phyloP scores from a whole-genome alignment of 768 basidiomycete species.

The Asterophora lycoperdoides region DNA sequence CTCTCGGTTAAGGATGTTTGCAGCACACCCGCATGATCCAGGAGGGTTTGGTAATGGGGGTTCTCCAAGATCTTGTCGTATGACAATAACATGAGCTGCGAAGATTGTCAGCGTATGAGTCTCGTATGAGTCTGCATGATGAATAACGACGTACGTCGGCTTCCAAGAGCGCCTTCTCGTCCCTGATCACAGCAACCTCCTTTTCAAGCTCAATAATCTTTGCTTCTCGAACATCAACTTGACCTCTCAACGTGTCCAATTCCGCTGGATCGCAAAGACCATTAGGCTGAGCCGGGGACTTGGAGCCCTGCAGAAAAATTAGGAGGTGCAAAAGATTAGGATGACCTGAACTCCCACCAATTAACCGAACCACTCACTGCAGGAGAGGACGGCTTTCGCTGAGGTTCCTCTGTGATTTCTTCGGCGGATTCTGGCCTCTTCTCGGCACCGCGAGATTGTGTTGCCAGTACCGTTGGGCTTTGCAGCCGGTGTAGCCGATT shows the following conservation, averaged over 20 bases:
- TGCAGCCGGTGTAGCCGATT: slow-evolving; percentile 57
- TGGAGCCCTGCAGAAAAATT: slow-evolving; percentile 41
- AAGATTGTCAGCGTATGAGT: background rate
- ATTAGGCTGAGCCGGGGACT: slow-evolving; percentile 30
- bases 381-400: slow-evolving; percentile 56
- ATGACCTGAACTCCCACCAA: slow-evolving; percentile 59
- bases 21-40: slow-evolving; percentile 48
- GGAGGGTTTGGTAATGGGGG: slow-evolving; percentile 50
- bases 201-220: slow-evolving; percentile 46
- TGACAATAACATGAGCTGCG: slow-evolving; percentile 39
- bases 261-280: slow-evolving; percentile 34
- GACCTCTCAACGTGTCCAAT: slow-evolving; percentile 35
- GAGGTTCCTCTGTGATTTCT: slow-evolving; percentile 44
- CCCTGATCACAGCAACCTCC: slow-evolving; percentile 41
- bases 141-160: slow-evolving; percentile 35
- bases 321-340: slow-evolving; percentile 40
- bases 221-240: slow-evolving; percentile 39
- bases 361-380: slow-evolving; percentile 67
- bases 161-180: slow-evolving; percentile 41
- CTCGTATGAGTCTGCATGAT: background rate
- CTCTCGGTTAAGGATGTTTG: slow-evolving; percentile 39
- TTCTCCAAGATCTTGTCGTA: slow-evolving; percentile 44
- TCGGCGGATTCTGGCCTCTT: slow-evolving; percentile 26
- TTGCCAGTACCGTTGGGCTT: slow-evolving; percentile 49
- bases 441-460: slow-evolving; percentile 35